These are phyloP conservation scores for Galerina sulciceps DNA, from an alignment of 768 basidiomycete genomes.

Conservation along the genomic window DNA sequence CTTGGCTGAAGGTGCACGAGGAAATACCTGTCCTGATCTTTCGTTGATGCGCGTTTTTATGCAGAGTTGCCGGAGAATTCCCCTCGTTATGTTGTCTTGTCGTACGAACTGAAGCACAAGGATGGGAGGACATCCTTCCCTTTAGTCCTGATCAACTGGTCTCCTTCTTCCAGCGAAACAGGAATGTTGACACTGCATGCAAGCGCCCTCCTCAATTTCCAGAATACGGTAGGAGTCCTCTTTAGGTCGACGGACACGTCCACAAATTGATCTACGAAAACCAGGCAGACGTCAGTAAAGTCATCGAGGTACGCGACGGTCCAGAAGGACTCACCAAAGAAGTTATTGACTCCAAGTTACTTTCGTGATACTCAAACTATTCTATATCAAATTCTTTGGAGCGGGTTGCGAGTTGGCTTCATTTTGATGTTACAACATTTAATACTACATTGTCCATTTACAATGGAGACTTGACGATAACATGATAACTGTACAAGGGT, in stretches of 20 bases:
- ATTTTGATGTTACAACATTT: neutral
- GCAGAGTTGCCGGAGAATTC: slow-evolving; percentile 87
- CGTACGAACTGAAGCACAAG: slow-evolving; percentile 76
- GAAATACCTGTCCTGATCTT: neutral
- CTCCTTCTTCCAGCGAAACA: slow-evolving; percentile 77
- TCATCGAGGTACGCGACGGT: slow-evolving; percentile 83
- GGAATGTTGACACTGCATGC: slow-evolving; percentile 82
- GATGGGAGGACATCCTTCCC: slow-evolving; percentile 89
- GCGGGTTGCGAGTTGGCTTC: neutral
- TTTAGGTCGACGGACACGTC: neutral
- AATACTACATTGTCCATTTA: too few species aligned
- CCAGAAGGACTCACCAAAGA: slow-evolving; percentile 81
- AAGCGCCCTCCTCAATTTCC: slow-evolving; percentile 80
- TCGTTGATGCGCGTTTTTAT: neutral
- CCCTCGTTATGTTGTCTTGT: slow-evolving; percentile 85
- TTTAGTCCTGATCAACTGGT: slow-evolving; percentile 88
- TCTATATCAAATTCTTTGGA: slow-evolving; percentile 4
- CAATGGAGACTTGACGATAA: too few species aligned
- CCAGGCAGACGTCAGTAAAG: slow-evolving; percentile 78
- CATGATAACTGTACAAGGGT: too few species aligned
- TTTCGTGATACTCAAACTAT: neutral
- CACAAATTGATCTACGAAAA: neutral
- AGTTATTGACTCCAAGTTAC: slow-evolving; percentile 59
- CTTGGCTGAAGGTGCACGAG: slow-evolving; percentile 75
- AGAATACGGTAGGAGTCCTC: slow-evolving; percentile 61